Evolutionary conservation across 345 rosid genomes (phyloP).

Genomic region (Salix arbutifolia): DNA sequence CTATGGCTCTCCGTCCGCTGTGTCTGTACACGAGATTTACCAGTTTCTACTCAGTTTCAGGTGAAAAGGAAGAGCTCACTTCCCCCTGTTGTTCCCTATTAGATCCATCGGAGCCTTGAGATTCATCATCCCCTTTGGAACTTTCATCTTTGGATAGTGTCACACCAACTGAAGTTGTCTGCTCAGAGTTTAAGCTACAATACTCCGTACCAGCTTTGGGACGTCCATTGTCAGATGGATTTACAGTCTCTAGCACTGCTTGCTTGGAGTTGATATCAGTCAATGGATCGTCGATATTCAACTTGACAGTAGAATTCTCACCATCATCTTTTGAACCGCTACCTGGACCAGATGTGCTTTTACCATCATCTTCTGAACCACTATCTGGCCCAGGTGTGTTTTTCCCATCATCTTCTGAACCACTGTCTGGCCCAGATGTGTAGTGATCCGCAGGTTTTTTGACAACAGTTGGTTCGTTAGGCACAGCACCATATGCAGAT

Average conservation of each 20-base stretch:
- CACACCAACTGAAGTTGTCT: not conserved
- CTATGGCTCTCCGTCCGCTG: not conserved
- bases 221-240: not conserved
- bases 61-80: not conserved
- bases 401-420: not conserved
- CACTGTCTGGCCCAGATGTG: not conserved
- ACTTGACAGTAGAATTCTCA: not conserved
- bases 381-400: not conserved
- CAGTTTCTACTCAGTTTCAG: not conserved
- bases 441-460: not conserved
- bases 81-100: not conserved
- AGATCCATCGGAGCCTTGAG: not conserved
- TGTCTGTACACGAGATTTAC: not conserved
- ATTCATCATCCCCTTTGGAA: not conserved
- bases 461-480: not conserved
- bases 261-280: conserved; percentile 1
- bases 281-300: conserved; percentile 3
- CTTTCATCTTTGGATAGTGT: not conserved
- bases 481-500: not conserved
- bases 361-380: not conserved
- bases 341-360: not conserved
- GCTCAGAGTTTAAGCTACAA: not conserved
- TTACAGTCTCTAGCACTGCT: not conserved
- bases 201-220: not conserved
- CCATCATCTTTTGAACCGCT: not conserved